A percentile compares a stretch with the other conserved stretches of the same genome.
Evolutionary conservation across 495 filamentous ascomycete genomes (phyloP).

Genomic region (Podospora bellae-mahoneyi): DNA sequence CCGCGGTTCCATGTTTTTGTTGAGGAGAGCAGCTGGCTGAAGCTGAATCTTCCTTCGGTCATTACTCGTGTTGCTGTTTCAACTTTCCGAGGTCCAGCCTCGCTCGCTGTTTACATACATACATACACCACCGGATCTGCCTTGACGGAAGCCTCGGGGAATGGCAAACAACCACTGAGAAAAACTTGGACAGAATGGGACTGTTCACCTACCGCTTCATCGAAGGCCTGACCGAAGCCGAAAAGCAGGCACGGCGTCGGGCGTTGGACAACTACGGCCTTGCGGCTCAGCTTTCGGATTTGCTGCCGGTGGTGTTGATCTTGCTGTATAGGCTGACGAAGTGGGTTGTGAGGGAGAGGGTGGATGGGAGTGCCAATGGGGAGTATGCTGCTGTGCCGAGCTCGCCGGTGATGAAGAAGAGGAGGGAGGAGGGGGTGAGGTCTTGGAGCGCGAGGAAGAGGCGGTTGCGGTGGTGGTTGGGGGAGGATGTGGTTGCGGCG

Average conservation of each 20-base stretch:
- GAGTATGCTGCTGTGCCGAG: slow-evolving; percentile 39
- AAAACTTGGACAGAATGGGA: neutral
- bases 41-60: neutral
- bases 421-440: slow-evolving; percentile 25
- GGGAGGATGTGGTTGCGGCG: slow-evolving; percentile 48
- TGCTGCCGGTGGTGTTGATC: slow-evolving; percentile 48
- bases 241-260: slow-evolving; percentile 54
- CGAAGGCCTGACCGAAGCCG: slow-evolving; percentile 45
- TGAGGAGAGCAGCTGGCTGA: neutral
- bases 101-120: neutral
- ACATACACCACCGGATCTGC: neutral
- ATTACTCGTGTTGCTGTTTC: neutral
- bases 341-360: slow-evolving; percentile 22
- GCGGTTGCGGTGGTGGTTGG: slow-evolving; percentile 53
- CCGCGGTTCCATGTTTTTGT: neutral
- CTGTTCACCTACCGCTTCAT: slow-evolving; percentile 51
- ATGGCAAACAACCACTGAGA: neutral
- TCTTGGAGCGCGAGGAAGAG: slow-evolving; percentile 27
- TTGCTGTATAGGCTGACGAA: slow-evolving; percentile 39
- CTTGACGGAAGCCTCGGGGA: neutral
- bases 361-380: slow-evolving; percentile 20
- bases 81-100: neutral
- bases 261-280: slow-evolving; percentile 58
- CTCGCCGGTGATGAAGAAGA: slow-evolving; percentile 44
- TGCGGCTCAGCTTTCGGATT: slow-evolving; percentile 58